These are phyloP conservation scores for Paramyrothecium roridum DNA, from an alignment of 2,329 filamentous ascomycete genomes.

Conservation along the genomic window DNA sequence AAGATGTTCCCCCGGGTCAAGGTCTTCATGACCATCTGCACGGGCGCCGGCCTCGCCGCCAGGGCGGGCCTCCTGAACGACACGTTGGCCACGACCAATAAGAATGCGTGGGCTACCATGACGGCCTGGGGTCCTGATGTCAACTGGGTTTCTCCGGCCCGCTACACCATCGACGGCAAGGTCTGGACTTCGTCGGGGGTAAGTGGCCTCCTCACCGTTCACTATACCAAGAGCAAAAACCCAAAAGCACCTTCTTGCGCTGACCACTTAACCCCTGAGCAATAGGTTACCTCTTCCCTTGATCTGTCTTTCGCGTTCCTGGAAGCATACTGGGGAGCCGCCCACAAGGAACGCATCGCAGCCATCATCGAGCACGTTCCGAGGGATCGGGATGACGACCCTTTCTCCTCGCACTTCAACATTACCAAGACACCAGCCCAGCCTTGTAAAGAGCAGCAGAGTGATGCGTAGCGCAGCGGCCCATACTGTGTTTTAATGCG, in stretches of 20 bases:
- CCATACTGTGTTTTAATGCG: too few species aligned
- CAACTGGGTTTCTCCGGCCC: constrained; percentile 57
- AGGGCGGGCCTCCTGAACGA: constrained; percentile 58
- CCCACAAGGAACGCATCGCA: constrained; percentile 40
- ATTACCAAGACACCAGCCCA: constrained; percentile 16
- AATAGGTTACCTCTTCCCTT: constrained; percentile 30
- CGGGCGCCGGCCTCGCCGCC: constrained; percentile 57
- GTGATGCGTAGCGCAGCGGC: too few species aligned
- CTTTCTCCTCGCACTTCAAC: constrained; percentile 20
- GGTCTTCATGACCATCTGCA: constrained; percentile 64
- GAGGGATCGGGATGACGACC: constrained; percentile 20
- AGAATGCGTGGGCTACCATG: constrained; percentile 50
- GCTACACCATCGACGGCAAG: constrained; percentile 65
- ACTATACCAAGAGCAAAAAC: too few species aligned
- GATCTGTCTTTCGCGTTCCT: constrained; percentile 35
- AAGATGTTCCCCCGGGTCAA: constrained; percentile 43
- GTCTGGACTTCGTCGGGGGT: constrained; percentile 63
- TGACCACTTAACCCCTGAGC: too few species aligned
- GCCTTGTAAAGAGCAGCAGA: constrained; percentile 7
- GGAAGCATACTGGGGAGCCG: constrained; percentile 44
- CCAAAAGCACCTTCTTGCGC: too few species aligned
- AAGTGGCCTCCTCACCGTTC: constrained; percentile 12
- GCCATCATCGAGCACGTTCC: constrained; percentile 52
- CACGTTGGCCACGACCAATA: constrained; percentile 63
- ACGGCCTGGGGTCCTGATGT: constrained; percentile 45